Evolutionary conservation across 129 eudicot species (phyloP).

Genomic region (Pittosporum tobira): DNA sequence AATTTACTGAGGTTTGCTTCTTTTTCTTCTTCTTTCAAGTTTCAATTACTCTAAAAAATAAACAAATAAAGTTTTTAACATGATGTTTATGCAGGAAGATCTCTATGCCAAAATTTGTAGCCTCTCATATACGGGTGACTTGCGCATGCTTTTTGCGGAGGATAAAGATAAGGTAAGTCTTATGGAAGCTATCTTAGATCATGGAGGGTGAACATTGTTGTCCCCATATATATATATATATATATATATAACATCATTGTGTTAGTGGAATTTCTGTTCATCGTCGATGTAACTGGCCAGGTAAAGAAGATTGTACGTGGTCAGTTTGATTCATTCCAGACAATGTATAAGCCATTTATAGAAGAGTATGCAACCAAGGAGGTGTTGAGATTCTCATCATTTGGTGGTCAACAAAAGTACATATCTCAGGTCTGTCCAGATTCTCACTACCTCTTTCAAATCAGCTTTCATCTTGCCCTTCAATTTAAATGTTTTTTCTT

Average conservation of each 20-base stretch:
- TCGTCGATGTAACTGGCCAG: conserved; percentile 25
- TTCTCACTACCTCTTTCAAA: neutral
- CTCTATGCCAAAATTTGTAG: conserved; percentile 80
- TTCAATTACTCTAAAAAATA: conserved; percentile 8
- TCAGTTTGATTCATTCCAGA: conserved; percentile 58
- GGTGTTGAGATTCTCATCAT: conserved; percentile 44
- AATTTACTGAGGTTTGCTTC: conserved; percentile 67
- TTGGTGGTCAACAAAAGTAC: conserved; percentile 34
- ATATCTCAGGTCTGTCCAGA: conserved; percentile 51
- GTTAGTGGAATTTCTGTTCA: conserved; percentile 5
- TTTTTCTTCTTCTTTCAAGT: too few relatives aligned
- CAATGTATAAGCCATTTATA: conserved; percentile 62
- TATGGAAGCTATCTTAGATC: neutral
- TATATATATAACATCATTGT: neutral
- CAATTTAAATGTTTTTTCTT: neutral
- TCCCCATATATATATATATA: too few relatives aligned
- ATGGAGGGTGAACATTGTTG: neutral
- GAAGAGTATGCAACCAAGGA: conserved; percentile 58
- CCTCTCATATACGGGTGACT: conserved; percentile 87
- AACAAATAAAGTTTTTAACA: neutral
- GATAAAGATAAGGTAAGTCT: conserved; percentile 71
- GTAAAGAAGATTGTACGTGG: conserved; percentile 81
- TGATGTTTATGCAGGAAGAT: conserved; percentile 50
- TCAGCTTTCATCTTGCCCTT: neutral
- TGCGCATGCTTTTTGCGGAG: conserved; percentile 95